Base-by-base conservation (phyloP, 1,284 basidiomycete genomes). In the Phylloboletellus chloephorus region DNA sequence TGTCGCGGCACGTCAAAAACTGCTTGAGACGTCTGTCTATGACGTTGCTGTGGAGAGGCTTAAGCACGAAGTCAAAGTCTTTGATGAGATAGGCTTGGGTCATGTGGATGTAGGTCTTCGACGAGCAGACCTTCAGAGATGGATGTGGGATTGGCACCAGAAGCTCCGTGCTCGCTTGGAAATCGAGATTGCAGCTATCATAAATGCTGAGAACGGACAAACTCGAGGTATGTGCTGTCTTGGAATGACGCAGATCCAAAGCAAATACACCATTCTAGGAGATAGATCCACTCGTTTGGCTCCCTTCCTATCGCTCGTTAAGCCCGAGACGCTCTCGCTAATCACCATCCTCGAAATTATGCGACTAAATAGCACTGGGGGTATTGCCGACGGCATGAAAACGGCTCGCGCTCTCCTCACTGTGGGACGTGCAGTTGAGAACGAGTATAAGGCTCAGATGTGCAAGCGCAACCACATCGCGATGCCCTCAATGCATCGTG, bases 291-390 rank as follows among this genome's bases (percentile, higher is more conserved):
- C 33, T 28, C 38, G 47, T 49, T 56, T 78, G 21, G 67, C 63
- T 8, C 76, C 86, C 2, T 95, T 93, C 67, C 67, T 97, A 7
- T 68, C 73, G 1, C 75, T 94, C 0, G 71, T 98, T 15, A 76
- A 81, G 10, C 71, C 85, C 0, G 79, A 88, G 37, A 87, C 86
- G 47, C 73, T 98, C 7, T 91, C 92, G 0, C 72, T 97, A 16
- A 83, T 98, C 56, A 88, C 88, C 3, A 90, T 98, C 49, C 73
- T 95, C 24, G 93, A 97, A 61, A 63, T 94, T 38, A 89, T 98
- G 86, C 79, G 89, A 12, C 66, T 93, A 31, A 78, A 85, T 31
- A 85, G 87, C 5, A 73, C 78, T 1, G 86, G 88, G 13, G 88
- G 88, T 20, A 74, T 92, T 7, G 58, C 71, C 0, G 82, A 88